Percentiles rank a stretch among this genome's conserved stretches.
Conservation (phyloP, 768 basidiomycete species). For the Mycena polygramma region DNA sequence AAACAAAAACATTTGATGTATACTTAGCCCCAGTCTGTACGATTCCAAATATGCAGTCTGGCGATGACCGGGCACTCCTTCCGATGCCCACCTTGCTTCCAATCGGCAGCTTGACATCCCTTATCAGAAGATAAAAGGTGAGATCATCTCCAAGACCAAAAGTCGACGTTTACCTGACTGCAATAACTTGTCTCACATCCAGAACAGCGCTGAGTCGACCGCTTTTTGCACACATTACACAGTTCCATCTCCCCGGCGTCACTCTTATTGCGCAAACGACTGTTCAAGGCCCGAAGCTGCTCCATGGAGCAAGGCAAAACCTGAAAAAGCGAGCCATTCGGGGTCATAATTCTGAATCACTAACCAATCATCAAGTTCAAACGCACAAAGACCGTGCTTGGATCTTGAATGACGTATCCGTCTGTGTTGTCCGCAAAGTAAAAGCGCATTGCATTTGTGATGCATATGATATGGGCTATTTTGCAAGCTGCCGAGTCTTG, state of each 20-base stretch:
- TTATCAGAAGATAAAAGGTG: conserved; percentile 16
- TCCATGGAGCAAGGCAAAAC: conserved; percentile 31
- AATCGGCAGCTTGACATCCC: conserved; percentile 40
- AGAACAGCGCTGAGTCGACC: conserved; percentile 22
- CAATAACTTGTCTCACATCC: conserved; percentile 39
- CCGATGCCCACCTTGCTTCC: conserved; percentile 36
- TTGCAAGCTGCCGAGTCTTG: conserved; percentile 36
- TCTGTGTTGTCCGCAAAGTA: conserved; percentile 39
- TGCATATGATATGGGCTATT: conserved; percentile 39
- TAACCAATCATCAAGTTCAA: too few species aligned
- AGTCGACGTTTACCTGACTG: conserved; percentile 28
- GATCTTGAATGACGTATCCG: conserved; percentile 42
- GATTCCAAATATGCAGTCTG: conserved; percentile 39
- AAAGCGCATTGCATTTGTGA: conserved; percentile 36
- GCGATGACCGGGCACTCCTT: conserved; percentile 31
- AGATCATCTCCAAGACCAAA: background rate
- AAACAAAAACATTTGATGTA: too few species aligned
- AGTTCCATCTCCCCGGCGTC: conserved; percentile 30
- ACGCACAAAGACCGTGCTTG: conserved; percentile 28
- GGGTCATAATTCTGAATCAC: too few species aligned
- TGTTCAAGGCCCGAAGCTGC: conserved; percentile 34
- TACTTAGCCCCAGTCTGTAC: conserved; percentile 41
- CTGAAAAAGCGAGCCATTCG: too few species aligned
- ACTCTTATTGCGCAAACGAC: conserved; percentile 35
- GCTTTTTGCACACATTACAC: conserved; percentile 38